Base-by-base conservation (phyloP, 768 basidiomycete genomes). In the Pisolithus microcarpus region DNA sequence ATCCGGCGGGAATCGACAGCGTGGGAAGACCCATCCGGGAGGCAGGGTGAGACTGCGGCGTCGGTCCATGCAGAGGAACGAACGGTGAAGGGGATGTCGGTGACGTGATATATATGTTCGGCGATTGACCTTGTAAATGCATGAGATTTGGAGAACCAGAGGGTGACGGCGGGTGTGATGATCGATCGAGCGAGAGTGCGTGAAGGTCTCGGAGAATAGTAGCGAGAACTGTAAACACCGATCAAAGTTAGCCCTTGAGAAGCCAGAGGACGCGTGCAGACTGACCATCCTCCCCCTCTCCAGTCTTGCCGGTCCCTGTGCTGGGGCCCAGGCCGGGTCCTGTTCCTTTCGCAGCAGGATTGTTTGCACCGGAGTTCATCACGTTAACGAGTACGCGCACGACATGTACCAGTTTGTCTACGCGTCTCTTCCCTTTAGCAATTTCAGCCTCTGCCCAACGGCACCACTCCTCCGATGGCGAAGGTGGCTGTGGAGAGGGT, bases 31-130 rank as follows among this genome's bases (percentile, higher is more conserved):
- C 52, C 4, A 40, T 9, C 10, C 55, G 59, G n/a, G 61, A 54
- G 1, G 52, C 48, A 0, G 58, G 52, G 21, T 62, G 57, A 18
- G 61, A 48, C 47, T 65, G 60, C 13, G 64, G 40, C 26, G 39
- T 23, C 6, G 45, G 45, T 13, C 30, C 34, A 13, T 34, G 31
- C 7, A 46, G 9, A 10, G n/a, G 45, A 4, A 48, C 10, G 38
- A 57, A 53, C 1, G 66, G 63, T 5, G 70, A 70, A 19, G 77
- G 62, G 3, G 76, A 73, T 0, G 70, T 67, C 3, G 87, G 84
- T 0, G 83, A 82, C 3, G 84, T 89, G 57, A 90, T 74, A 61
- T 76, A 85, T 57, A 89, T 87, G 56, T 86, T 84, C 8, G 86
- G 85, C 48, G 74, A 79, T 38, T 67, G 51, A 10, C 44, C 64